Conservation (phyloP, 192 early-diverging fungal genomes). For the Coemansia reversa region DNA sequence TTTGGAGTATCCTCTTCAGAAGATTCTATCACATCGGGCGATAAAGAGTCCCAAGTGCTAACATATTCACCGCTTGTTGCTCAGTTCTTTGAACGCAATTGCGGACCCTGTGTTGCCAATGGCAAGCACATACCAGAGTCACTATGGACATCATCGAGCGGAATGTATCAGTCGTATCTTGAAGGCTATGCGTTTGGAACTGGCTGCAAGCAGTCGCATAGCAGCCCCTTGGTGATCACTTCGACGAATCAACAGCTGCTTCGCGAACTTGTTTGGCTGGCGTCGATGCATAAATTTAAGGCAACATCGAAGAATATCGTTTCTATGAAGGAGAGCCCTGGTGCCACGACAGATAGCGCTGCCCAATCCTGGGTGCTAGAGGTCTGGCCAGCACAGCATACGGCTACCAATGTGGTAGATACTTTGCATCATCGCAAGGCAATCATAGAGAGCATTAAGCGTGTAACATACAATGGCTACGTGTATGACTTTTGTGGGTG, state of each 20-base stretch:
- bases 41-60: not conserved
- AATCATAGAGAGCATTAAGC: conserved; percentile 36
- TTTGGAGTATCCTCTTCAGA: conserved; percentile 14
- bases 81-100: conserved; percentile 35
- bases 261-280: conserved; percentile 49
- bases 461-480: conserved; percentile 32
- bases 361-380: conserved; percentile 15
- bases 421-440: conserved; percentile 15
- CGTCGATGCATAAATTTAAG: conserved; percentile 36
- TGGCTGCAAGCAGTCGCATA: not conserved
- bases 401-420: not conserved
- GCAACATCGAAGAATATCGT: conserved; percentile 12
- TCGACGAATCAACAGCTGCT: conserved; percentile 26
- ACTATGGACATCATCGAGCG: conserved; percentile 28
- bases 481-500: conserved; percentile 56
- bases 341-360: not conserved
- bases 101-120: not conserved
- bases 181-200: conserved; percentile 17
- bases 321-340: not conserved
- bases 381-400: conserved; percentile 6
- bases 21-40: not conserved
- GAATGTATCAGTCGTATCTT: conserved; percentile 23
- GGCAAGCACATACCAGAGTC: conserved; percentile 31
- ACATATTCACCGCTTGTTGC: conserved; percentile 18
- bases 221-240: not conserved